phyloP scores from a whole-genome alignment of 768 basidiomycete species.

The Russula earlei region DNA sequence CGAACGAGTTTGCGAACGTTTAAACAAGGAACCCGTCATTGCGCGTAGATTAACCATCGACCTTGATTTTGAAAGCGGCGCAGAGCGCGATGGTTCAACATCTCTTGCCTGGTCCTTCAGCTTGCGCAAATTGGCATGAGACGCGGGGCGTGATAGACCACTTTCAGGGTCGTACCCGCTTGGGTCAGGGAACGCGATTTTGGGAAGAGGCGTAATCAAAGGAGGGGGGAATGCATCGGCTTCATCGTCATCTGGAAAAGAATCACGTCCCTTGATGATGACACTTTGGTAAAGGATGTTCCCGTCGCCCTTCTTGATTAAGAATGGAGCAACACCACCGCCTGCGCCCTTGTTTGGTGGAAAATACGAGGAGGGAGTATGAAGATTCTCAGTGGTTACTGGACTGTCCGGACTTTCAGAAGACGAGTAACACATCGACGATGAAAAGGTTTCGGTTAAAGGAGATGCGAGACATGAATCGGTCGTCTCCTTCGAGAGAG shows the following conservation, averaged over 20 bases:
- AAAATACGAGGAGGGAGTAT: background rate
- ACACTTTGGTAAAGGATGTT: background rate
- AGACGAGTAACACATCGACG: slow-evolving; percentile 6
- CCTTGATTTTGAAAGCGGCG: background rate
- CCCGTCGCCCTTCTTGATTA: slow-evolving; percentile 8
- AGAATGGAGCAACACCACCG: background rate
- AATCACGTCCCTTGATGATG: slow-evolving; percentile 8
- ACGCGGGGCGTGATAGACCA: background rate
- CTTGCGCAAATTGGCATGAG: background rate
- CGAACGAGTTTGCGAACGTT: background rate
- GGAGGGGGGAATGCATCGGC: background rate
- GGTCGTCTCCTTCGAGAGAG: background rate
- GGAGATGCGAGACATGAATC: background rate
- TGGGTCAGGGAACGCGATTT: background rate
- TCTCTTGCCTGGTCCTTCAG: background rate
- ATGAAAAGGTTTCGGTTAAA: slow-evolving; percentile 10
- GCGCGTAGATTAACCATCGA: slow-evolving; percentile 8
- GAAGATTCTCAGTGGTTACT: background rate
- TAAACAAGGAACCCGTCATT: background rate
- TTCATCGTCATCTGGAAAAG: slow-evolving; percentile 5
- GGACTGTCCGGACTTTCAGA: slow-evolving; percentile 8
- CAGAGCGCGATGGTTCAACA: background rate
- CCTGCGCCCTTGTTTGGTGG: background rate
- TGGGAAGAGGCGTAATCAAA: background rate
- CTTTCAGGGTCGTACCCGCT: background rate